Conservation (phyloP, 2,329 filamentous ascomycete genomes). For the Dothideomycetes sp. region DNA sequence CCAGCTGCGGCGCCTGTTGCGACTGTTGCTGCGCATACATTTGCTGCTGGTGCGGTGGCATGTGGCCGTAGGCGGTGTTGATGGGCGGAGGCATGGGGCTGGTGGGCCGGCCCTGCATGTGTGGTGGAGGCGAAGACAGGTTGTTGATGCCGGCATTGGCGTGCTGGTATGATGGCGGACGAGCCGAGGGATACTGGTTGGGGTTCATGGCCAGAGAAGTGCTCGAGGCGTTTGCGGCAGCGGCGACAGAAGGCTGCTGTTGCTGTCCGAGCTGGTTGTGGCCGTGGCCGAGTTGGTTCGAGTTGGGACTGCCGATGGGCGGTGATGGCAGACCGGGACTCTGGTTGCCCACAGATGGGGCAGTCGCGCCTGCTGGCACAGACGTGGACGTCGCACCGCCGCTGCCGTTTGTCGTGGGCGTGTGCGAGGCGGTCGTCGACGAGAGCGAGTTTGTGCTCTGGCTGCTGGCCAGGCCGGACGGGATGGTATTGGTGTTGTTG, state of each 20-base stretch:
- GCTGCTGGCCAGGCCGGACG: constrained; percentile 26
- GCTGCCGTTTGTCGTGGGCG: constrained; percentile 19
- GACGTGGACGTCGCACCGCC: neutral
- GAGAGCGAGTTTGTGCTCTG: constrained; percentile 25
- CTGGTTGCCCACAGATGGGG: constrained; percentile 12
- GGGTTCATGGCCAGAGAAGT: constrained; percentile 36
- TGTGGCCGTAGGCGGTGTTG: constrained; percentile 34
- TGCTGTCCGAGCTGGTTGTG: constrained; percentile 14
- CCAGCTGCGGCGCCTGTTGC: constrained; percentile 16
- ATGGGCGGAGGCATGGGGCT: constrained; percentile 34
- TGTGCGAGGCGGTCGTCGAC: constrained; percentile 11
- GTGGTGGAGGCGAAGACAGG: constrained; percentile 27
- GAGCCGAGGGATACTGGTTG: constrained; percentile 35
- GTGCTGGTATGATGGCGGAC: constrained; percentile 55
- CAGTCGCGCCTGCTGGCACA: too few species aligned
- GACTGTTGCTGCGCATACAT: constrained; percentile 25
- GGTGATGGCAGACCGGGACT: constrained; percentile 24
- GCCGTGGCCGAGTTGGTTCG: constrained; percentile 23
- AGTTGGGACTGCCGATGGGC: constrained; percentile 16
- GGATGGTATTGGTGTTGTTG: too few species aligned
- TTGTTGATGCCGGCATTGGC: constrained; percentile 26
- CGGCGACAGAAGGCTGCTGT: constrained; percentile 4
- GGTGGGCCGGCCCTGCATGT: constrained; percentile 38
- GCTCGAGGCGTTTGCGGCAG: constrained; percentile 28
- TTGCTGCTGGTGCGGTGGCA: constrained; percentile 19